Conservation (phyloP, 108 stramenopile species). For the Nitzschia sp. region DNA sequence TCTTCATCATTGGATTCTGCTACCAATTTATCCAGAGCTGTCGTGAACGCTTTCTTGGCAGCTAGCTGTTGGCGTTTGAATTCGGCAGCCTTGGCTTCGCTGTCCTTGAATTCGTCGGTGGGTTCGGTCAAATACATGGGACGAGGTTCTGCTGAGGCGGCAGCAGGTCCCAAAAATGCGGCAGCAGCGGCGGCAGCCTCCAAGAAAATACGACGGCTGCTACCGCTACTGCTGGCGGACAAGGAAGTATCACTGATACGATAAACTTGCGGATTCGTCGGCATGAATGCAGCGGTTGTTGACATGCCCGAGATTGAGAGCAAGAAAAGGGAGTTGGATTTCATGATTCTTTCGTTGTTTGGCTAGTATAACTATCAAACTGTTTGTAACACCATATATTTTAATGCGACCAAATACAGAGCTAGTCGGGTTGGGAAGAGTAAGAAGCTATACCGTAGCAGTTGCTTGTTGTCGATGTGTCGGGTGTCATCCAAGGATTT, state of each 20-base stretch:
- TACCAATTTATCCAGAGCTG: constrained; percentile 51
- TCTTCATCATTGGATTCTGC: constrained; percentile 55
- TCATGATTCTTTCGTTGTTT: no score
- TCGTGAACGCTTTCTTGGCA: constrained; percentile 61
- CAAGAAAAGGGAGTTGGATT: neutral
- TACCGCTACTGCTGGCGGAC: constrained; percentile 12
- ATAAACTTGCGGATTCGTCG: neutral
- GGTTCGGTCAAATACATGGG: constrained; percentile 78
- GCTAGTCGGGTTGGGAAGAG: no score
- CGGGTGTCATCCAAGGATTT: no score
- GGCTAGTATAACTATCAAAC: no score
- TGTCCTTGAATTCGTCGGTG: constrained; percentile 84
- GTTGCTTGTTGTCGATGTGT: no score
- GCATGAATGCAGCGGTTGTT: neutral
- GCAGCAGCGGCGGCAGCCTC: constrained; percentile 14
- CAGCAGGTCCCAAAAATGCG: constrained; percentile 1
- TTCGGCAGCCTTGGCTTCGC: constrained; percentile 76
- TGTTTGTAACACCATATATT: no score
- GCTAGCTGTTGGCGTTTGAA: constrained; percentile 69
- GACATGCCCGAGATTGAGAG: neutral
- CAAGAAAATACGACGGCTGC: constrained; percentile 20
- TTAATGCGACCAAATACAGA: no score
- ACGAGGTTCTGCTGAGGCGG: constrained; percentile 36
- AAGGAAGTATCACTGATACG: neutral
- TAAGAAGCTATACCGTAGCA: no score